Percentiles rank a stretch among this genome's conserved stretches.
Evolutionary conservation across 1,139 yeast species (phyloP).

Genomic region (Blastobotrys capitulatus): DNA sequence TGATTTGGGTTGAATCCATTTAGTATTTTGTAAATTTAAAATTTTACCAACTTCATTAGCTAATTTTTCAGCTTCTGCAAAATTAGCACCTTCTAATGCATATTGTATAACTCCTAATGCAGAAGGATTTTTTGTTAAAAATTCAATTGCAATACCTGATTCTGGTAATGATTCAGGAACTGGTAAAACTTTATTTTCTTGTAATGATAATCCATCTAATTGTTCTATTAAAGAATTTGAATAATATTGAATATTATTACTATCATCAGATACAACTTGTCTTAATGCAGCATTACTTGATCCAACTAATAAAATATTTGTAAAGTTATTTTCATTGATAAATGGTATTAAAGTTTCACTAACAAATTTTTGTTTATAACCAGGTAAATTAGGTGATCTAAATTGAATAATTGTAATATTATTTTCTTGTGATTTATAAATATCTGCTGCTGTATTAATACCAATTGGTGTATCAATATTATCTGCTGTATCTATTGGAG

Average conservation of each 20-base stretch:
- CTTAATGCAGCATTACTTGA: constrained; percentile 55
- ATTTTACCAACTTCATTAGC: constrained; percentile 39
- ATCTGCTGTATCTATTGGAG: constrained; percentile 53
- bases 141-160: constrained; percentile 29
- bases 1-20: constrained; percentile 58
- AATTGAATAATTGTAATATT: constrained; percentile 61
- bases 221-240: constrained; percentile 20
- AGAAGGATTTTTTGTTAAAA: constrained; percentile 15
- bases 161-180: constrained; percentile 25
- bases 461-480: constrained; percentile 54
- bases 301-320: constrained; percentile 54
- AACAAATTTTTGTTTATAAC: constrained; percentile 49
- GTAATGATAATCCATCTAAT: constrained; percentile 19
- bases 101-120: constrained; percentile 36
- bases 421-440: constrained; percentile 18
- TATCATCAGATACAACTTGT: constrained; percentile 11
- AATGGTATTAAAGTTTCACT: constrained; percentile 50
- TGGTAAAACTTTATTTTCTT: constrained; percentile 12
- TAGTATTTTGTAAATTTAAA: constrained; percentile 18
- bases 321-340: constrained; percentile 38
- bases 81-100: constrained; percentile 89
- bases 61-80: constrained; percentile 58
- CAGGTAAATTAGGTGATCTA: constrained; percentile 77
- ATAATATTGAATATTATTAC: constrained; percentile 11
- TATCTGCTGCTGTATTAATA: constrained; percentile 10